Base-by-base conservation (phyloP, 2,329 filamentous ascomycete genomes). In the Aspergillus quadrilineatus region DNA sequence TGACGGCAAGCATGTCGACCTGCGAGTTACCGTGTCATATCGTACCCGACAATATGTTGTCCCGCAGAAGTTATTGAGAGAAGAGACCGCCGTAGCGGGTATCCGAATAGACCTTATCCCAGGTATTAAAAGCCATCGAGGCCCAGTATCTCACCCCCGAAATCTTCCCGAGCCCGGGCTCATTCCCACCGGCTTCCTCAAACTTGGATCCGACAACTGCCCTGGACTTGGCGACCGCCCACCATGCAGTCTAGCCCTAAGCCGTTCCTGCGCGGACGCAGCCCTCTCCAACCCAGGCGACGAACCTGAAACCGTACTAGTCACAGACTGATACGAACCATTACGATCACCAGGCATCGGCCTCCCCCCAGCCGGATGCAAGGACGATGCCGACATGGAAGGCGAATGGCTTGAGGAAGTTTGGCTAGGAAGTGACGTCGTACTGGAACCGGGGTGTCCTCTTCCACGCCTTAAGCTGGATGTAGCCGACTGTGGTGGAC, bases 171-270 rank as follows among this genome's bases (percentile, higher is more conserved):
- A 44, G 22, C 55, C 60, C 30, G 60, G 63, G 30, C 56, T 48
- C 34, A 60, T 48, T n/a, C 71, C 71, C 51, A 72, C 65, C 1
- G 71, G 71, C 59, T 72, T 73, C 45, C 70, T 59, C 48, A 62
- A 57, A 60, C 60, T 67, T n/a, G 69, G 67, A 61, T 72, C 70
- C 44, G 67, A 49, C n/a, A 51, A 59, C 51, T 63, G 60, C 58
- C 65, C 67, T 8, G 72, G 69, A 55, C 70, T 73, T 17, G 69
- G 69, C 9, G 71, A 71, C 45, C 70, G 60, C 5, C 69, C 68
- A n/a, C 84, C 82, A 81, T 91, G 91, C 45, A 96, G 76, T 60
- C 90, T 80, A 66, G 92, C 90, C 69, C 91, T 90, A 65, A 97
- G 78, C 64, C 90, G 81, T 65, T 96, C 90, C 75, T 95, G 90